A percentile compares a stretch with the other conserved stretches of the same genome.
phyloP scores from a whole-genome alignment of 495 filamentous ascomycete species.

The Aspergillus sclerotiicarbonarius region DNA sequence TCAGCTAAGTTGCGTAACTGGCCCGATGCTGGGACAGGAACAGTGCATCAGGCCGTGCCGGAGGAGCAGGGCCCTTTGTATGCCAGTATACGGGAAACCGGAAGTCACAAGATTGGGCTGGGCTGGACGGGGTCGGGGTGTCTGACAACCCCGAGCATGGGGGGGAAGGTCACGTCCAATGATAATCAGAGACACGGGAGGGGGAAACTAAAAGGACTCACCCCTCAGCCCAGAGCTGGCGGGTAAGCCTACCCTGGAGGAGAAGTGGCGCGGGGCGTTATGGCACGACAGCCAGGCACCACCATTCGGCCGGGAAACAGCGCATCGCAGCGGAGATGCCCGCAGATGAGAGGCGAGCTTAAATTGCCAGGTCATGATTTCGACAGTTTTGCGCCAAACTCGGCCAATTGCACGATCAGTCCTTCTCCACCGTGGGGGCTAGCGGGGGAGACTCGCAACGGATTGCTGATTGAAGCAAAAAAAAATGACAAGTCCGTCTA shows the following conservation, averaged over 20 bases:
- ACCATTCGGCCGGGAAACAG: slow-evolving; percentile 37
- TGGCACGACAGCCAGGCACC: slow-evolving; percentile 12
- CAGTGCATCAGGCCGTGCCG: neutral
- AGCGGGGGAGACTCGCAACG: slow-evolving; percentile 10
- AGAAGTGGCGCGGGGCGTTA: slow-evolving; percentile 13
- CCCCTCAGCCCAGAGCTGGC: slow-evolving; percentile 20
- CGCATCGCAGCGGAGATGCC: slow-evolving; percentile 34
- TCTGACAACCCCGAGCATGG: neutral
- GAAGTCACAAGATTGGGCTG: slow-evolving; percentile 1
- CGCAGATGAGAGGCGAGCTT: slow-evolving; percentile 35
- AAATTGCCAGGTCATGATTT: slow-evolving; percentile 38
- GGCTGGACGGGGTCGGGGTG: neutral
- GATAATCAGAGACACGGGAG: slow-evolving; percentile 11
- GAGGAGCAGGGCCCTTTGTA: neutral
- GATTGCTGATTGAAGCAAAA: slow-evolving; percentile 6
- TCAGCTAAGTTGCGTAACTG: neutral
- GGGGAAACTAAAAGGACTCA: slow-evolving; percentile 3
- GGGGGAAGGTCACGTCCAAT: neutral
- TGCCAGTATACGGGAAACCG: neutral
- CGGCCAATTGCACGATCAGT: slow-evolving; percentile 16
- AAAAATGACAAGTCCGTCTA: slow-evolving; percentile 2
- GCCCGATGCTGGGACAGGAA: neutral
- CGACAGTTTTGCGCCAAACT: neutral
- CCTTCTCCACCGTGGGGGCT: slow-evolving; percentile 18
- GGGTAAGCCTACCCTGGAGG: slow-evolving; percentile 24